Conservation (phyloP, 2,329 filamentous ascomycete species). For the Gremmenia infestans region DNA sequence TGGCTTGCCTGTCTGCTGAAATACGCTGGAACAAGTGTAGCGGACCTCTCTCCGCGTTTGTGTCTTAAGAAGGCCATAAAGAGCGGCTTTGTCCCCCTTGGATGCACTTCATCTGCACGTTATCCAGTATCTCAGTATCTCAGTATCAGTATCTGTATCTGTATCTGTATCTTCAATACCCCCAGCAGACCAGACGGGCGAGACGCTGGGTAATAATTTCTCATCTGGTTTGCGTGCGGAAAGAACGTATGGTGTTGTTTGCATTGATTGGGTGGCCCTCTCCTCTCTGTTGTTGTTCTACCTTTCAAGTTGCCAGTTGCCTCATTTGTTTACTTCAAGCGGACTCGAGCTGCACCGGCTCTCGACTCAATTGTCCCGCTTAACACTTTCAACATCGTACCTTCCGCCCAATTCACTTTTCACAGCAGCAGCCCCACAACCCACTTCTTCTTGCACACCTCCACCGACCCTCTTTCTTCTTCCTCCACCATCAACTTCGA, state of each 20-base stretch:
- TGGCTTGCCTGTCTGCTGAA: too few relatives aligned
- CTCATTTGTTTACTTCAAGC: neutral
- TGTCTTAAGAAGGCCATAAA: constrained; percentile 14
- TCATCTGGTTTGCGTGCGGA: neutral
- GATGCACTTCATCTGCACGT: neutral
- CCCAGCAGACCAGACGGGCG: neutral
- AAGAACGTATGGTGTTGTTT: neutral
- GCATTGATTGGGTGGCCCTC: neutral
- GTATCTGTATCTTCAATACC: constrained; percentile 14
- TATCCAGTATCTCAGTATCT: constrained; percentile 1
- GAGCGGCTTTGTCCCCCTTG: constrained; percentile 12
- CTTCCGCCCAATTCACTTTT: neutral
- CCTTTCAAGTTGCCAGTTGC: neutral
- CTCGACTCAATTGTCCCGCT: neutral
- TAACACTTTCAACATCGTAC: neutral
- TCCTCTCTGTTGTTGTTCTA: neutral
- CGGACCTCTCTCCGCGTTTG: neutral
- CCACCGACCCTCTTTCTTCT: constrained; percentile 6
- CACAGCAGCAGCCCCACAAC: neutral
- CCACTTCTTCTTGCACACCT: neutral
- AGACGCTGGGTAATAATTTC: neutral
- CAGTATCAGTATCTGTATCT: constrained; percentile 17
- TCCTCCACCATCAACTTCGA: constrained; percentile 8
- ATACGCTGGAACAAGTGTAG: neutral
- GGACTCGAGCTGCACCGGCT: neutral